Percentiles rank a stretch among this genome's conserved stretches.
phyloP scores from a whole-genome alignment of 164 flowering plant genomes.

The grape (Vitis vinifera) region DNA sequence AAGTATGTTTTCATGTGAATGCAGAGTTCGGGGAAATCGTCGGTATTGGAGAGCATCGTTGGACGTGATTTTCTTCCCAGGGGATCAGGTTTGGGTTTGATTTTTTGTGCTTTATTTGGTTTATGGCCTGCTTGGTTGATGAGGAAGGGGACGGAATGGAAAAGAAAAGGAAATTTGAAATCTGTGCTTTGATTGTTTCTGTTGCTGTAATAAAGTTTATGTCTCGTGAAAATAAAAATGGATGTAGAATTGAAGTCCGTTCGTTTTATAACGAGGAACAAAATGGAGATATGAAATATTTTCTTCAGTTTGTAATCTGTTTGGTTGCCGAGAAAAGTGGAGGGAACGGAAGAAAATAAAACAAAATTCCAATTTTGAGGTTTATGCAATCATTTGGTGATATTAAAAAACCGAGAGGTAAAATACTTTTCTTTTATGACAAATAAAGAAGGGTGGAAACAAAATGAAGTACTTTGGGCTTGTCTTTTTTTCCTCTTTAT shows the following conservation, averaged over 20 bases:
- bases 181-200: too few species aligned
- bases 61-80: slow-evolving; percentile 87
- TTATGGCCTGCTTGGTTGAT: not conserved
- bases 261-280: too few species aligned
- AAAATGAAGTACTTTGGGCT: not conserved
- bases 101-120: not conserved
- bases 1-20: slow-evolving; percentile 4
- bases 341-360: not conserved
- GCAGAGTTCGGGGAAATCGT: slow-evolving; percentile 88
- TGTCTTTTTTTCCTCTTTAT: not conserved
- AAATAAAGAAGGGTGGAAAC: not conserved
- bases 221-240: too few species aligned
- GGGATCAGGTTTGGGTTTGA: slow-evolving; percentile 61
- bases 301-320: too few species aligned
- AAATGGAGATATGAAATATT: too few species aligned
- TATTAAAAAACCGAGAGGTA: not conserved
- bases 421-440: not conserved
- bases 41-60: slow-evolving; percentile 83
- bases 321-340: not conserved
- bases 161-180: not conserved
- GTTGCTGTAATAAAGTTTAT: too few species aligned
- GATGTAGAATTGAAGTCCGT: too few species aligned
- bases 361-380: not conserved
- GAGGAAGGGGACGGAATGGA: not conserved
- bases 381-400: not conserved